Evolutionary conservation across 345 rosid genomes (phyloP), one percentile per base, ranked within the genome.

Genomic region (Gossypium rotundifolium): DNA sequence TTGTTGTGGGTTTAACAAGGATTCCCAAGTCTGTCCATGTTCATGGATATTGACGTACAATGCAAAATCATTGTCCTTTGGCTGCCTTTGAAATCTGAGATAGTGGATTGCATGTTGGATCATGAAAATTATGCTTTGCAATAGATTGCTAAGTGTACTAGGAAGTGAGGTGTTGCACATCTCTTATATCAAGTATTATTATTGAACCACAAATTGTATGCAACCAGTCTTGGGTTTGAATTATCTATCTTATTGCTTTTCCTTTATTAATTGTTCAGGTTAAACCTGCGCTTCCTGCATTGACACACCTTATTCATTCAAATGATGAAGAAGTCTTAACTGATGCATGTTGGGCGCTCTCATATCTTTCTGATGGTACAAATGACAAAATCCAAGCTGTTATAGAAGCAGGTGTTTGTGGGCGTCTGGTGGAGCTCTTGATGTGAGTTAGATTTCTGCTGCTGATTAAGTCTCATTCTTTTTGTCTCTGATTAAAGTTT

Each of bases 321-420:
- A 89, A 81, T 70, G 98, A 94, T 79, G 98, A 94, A 78, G 98
- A 94, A 85, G 98, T 94, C 70, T 80, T 94, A 78, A 92, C 97
- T 2, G 98, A 92, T 82, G 97, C 97, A 40, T 94, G 98, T 69
- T 94, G 98, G 98, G 97, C 97, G 1, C 92, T 94, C 44, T 94
- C 97, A 17, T 93, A 91, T 80, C 92, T 93, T 54, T 91, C 97
- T 79, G 97, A 94, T 84, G 98, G 98, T 29, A 89, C 93, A 22
- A 94, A 94, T 83, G 98, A 92, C 83, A 92, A 92, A 86, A 92
- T 94, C 66, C 97, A 94, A 85, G 85, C 92, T 79, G 98, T 94
- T 60, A 92, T 94, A 59, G 91, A 94, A 72, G 93, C 97, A 22
- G 88, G 88, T 60, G 96, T 92, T 77, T 90, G 94, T 77, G 88